Conservation (phyloP, 2,329 filamentous ascomycete species). For the Cercospora canescens region DNA sequence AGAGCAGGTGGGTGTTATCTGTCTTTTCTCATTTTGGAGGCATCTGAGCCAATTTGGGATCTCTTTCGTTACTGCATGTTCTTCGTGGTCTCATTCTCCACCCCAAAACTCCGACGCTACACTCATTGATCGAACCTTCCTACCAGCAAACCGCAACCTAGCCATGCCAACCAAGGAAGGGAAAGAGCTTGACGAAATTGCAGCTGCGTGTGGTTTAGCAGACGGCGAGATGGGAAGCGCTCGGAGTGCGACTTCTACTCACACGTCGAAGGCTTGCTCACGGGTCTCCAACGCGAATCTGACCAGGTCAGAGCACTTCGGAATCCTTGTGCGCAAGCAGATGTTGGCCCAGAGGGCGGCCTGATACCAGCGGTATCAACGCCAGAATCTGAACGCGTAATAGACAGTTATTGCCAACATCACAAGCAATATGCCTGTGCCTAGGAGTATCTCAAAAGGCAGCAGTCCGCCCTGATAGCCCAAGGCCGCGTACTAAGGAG, state of each 20-base stretch:
- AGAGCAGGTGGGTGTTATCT: not conserved
- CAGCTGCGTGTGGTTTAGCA: not conserved
- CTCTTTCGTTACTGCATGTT: not conserved
- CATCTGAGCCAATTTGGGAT: not conserved
- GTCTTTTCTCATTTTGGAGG: not conserved
- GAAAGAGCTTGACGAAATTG: not conserved
- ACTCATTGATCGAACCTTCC: not conserved
- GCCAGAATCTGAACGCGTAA: not conserved
- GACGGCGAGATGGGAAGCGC: not conserved
- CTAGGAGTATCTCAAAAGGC: not conserved
- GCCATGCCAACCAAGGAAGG: not conserved
- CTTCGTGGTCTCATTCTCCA: not conserved
- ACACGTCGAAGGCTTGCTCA: not conserved
- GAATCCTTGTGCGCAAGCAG: not conserved
- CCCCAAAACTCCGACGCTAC: constrained; percentile 10
- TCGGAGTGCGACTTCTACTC: not conserved
- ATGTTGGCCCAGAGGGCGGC: not conserved
- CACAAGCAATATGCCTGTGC: not conserved
- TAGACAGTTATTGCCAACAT: not conserved
- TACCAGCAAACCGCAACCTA: not conserved
- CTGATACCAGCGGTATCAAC: not conserved
- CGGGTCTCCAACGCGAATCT: not conserved
- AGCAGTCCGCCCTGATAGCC: not conserved
- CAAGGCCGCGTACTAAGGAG: constrained; percentile 47
- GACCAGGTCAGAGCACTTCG: not conserved